Percentiles rank a stretch among this genome's conserved stretches.
Evolutionary conservation across 2,329 filamentous ascomycete species (phyloP).

Genomic region (Penicillium sumatraense): DNA sequence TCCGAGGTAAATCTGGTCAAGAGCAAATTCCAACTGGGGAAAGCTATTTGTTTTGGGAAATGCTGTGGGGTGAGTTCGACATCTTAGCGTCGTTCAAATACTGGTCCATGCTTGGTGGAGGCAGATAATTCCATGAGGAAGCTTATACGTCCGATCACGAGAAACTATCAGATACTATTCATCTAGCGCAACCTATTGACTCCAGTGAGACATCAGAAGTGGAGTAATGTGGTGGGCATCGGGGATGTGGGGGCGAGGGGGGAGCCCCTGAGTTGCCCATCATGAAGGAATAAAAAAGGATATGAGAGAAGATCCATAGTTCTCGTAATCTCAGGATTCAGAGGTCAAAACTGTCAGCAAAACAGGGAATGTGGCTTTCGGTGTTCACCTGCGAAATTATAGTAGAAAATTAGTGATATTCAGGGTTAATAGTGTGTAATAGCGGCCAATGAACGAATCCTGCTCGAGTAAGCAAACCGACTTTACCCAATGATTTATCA

Average conservation of each 20-base stretch:
- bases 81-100: neutral
- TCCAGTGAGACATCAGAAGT: neutral
- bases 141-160: neutral
- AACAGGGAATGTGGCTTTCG: neutral
- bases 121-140: neutral
- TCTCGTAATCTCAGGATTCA: neutral
- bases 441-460: neutral
- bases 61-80: neutral
- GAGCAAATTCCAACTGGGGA: neutral
- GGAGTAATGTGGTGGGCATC: neutral
- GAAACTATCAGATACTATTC: neutral
- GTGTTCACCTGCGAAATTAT: neutral
- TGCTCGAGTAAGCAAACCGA: neutral
- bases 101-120: neutral
- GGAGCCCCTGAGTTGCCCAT: neutral
- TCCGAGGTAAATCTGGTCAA: constrained; percentile 3
- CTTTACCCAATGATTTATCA: no score
- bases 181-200: neutral
- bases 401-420: neutral
- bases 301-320: neutral
- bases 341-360: neutral
- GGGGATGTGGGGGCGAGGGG: constrained; percentile 7
- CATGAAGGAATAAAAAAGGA: neutral
- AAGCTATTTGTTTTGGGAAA: constrained; percentile 1
- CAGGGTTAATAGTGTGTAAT: neutral